These are phyloP conservation scores for Globisporangium cystogenes DNA, from an alignment of 352 stramenopile species.

Conservation along the genomic window DNA sequence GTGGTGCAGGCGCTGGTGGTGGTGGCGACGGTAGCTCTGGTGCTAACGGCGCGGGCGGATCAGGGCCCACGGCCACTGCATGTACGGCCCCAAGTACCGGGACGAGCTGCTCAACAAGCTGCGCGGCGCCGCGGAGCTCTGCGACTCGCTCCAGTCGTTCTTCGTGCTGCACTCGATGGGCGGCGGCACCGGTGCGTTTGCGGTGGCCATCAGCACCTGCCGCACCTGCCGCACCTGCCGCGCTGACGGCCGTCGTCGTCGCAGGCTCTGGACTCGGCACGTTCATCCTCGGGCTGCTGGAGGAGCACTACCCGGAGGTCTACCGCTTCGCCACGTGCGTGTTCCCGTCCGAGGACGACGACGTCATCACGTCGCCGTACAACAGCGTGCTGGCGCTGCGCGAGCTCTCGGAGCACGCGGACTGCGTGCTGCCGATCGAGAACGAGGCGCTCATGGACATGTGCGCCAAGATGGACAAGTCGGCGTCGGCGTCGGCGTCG, in stretches of 20 bases:
- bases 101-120: conserved; percentile 78
- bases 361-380: conserved; percentile 92
- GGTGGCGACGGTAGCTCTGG: too few relatives aligned
- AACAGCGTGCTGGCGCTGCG: conserved; percentile 83
- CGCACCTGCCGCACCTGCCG: too few relatives aligned
- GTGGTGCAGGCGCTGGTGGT: too few relatives aligned
- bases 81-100: conserved; percentile 87
- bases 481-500: too few relatives aligned
- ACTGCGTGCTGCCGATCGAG: conserved; percentile 90
- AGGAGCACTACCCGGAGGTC: conserved; percentile 83
- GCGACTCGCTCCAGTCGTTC: conserved; percentile 91
- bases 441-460: conserved; percentile 85
- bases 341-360: conserved; percentile 85
- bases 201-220: too few relatives aligned
- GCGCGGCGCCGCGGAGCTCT: conserved; percentile 68
- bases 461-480: conserved; percentile 38
- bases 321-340: conserved; percentile 82
- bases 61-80: conserved; percentile 84
- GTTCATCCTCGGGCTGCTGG: conserved; percentile 79
- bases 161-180: conserved; percentile 92
- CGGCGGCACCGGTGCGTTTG: conserved; percentile 74
- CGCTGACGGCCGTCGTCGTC: too few relatives aligned
- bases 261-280: conserved; percentile 85
- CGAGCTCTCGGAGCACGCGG: conserved; percentile 83
- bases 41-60: too few relatives aligned